phyloP scores from a whole-genome alignment of 2,329 filamentous ascomycete species.

The Diaporthe sp. region DNA sequence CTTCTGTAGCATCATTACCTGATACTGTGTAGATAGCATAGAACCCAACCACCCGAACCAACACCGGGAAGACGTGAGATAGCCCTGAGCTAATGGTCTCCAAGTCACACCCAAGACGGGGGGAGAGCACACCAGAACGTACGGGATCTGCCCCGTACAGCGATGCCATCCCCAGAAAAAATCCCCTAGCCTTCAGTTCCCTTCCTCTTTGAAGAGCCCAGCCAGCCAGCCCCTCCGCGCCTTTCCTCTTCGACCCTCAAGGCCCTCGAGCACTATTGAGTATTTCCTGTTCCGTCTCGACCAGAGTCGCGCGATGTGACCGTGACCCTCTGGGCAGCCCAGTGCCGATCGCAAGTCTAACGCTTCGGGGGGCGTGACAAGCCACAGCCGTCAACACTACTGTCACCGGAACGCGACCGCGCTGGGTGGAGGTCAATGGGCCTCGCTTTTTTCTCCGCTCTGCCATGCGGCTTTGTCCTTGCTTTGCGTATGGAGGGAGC shows the following conservation, averaged over 20 bases:
- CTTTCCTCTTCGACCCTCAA: conserved; percentile 9
- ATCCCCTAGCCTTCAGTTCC: not conserved
- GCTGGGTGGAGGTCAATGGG: conserved; percentile 9
- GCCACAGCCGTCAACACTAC: conserved; percentile 21
- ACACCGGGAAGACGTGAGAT: conserved; percentile 8
- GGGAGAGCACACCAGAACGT: not conserved
- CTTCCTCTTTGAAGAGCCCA: not conserved
- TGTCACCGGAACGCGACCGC: conserved; percentile 14
- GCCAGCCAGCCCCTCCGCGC: not conserved
- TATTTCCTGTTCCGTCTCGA: conserved; percentile 16
- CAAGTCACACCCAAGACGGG: conserved; percentile 13
- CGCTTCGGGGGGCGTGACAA: conserved; percentile 6
- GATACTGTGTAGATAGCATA: conserved; percentile 18
- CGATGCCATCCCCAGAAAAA: not conserved
- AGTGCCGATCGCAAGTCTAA: conserved; percentile 22
- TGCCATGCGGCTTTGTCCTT: conserved; percentile 5
- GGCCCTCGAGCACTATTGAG: not conserved
- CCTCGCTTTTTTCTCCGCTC: not conserved
- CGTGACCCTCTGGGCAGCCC: conserved; percentile 15
- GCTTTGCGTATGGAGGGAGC: not conserved
- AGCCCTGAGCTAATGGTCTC: conserved; percentile 8
- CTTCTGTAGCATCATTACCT: conserved; percentile 2
- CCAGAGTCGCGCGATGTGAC: conserved; percentile 13
- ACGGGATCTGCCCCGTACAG: not conserved
- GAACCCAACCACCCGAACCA: not conserved